Base-by-base conservation (phyloP, 108 stramenopile species). In the Skeletonema menzelii region DNA sequence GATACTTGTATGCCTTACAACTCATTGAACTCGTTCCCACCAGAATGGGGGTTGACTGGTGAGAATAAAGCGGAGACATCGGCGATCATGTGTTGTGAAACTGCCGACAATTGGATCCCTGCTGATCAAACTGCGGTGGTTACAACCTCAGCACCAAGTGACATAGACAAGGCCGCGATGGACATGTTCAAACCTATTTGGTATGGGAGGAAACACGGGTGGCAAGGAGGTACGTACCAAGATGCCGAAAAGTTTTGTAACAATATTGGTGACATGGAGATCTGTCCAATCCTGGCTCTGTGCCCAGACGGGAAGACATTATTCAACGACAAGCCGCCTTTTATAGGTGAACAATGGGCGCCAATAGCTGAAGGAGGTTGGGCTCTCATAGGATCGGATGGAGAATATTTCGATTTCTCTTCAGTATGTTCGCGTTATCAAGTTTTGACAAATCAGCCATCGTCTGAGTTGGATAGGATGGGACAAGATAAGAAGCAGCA, bases 1-100 rank as follows among this genome's bases (percentile, higher is more conserved):
- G 59, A 75, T 34, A 75, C 73, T 44, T 75, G 73, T 28, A 65
- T 59, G 65, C 65, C 64, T 27, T 75, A 75, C 65, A 67, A 67
- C 49, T 27, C 65, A 1, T 60, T 65, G 31, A 57, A 75, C 67
- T 27, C 73, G 2, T 57, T 65, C 4, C 73, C 73, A 35, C 73
- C 73, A 24, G 34, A 65, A 22, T 75, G 73, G 73, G 73, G 73
- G 15, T 38, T 75, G 27, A 46, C 57, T 37, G 73, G 73, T 1
- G 28, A 22, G 22, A 55, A 66, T 59, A 59, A 56, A 22, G 65
- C 59, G 11, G 20, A 67, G 17, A 67, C 65, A 44, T 32, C 19
- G 1, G 34, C 61, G 32, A 53, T 75, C 24, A 67, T 75, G 65
- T 75, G 73, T 46, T 75, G 73, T 47, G 64, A 65, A 46, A 34